phyloP scores from a whole-genome alignment of 768 basidiomycete genomes.

The Tricholoma terreum region DNA sequence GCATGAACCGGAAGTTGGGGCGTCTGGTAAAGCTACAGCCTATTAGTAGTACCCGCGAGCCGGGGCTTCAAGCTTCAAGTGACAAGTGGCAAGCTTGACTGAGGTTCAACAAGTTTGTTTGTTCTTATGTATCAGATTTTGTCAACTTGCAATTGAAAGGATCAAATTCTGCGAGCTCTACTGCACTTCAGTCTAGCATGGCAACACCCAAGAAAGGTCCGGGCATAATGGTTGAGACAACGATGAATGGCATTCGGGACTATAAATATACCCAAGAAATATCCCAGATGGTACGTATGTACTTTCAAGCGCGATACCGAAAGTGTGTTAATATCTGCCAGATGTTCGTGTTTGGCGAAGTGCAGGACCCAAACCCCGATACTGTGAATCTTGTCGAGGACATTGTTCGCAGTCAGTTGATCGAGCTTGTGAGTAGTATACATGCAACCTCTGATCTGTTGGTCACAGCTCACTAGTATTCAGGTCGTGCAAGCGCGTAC shows the following conservation, averaged over 20 bases:
- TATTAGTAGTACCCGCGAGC: no score
- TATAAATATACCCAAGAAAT: slow-evolving; percentile 94
- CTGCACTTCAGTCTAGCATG: not conserved
- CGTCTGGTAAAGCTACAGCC: no score
- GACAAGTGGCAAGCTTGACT: no score
- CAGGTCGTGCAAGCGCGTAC: slow-evolving; percentile 89
- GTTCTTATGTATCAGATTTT: no score
- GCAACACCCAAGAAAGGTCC: slow-evolving; percentile 12
- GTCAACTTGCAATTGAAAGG: no score
- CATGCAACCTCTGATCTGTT: not conserved
- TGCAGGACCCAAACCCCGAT: slow-evolving; percentile 83
- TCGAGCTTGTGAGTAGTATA: slow-evolving; percentile 69
- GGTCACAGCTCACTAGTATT: not conserved
- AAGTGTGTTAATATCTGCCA: slow-evolving; percentile 23
- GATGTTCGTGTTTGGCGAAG: slow-evolving; percentile 98
- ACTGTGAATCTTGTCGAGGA: slow-evolving; percentile 96
- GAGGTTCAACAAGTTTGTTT: no score
- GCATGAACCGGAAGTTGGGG: no score
- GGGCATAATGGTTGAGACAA: not conserved
- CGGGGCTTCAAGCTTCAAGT: no score
- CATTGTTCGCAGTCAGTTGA: slow-evolving; percentile 85
- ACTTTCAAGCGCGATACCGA: not conserved
- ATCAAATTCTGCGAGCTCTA: not conserved
- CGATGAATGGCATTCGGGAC: slow-evolving; percentile 37
- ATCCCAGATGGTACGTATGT: slow-evolving; percentile 75